Base-by-base conservation (phyloP, 2,329 filamentous ascomycete species). In the Nemania serpens region DNA sequence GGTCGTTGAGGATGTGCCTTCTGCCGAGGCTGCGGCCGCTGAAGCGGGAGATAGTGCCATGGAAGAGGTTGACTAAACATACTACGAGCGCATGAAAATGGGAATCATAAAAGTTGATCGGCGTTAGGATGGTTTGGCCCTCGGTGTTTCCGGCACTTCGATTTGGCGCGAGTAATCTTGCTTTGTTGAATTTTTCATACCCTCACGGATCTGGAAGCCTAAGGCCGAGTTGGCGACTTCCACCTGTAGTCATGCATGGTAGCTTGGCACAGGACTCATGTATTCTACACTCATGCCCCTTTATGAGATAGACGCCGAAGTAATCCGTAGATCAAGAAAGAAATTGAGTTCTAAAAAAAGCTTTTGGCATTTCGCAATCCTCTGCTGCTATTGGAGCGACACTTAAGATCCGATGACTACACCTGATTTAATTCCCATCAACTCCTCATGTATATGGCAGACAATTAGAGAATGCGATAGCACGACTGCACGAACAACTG, bases 41-140 rank as follows among this genome's bases (percentile, higher is more conserved):
- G 85, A 86, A 78, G 82, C 89, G 68, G 90, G 89, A 72, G 93
- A 97, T 88, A 96, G 90, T 83, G 89, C 93, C 78, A 99, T 99
- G 95, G 95, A 99, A 88, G 95, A 99, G 88, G 95, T 99, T 77
- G 95, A 99, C 87, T 99, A 96, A 84, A 74, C 68, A 61, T 47
- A 46, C 67, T 55, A 59, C 63, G 69, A 60, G 53, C 65, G 68
- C 56, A 52, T 68, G 70, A 66, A 66, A 71, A 70, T 61, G 67
- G 72, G 74, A 73, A 72, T 69, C 64, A 73, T 49, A 77, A 79
- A 79, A 78, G 73, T 74, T 74, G 68, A 71, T 74, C 68, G 73
- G 75, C 72, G 71, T 73, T 71, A 72, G 75, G 74, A 76, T 75
- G 74, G 74, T 77, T 75, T 73, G 74, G 71, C 66, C 55, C 68